Evolutionary conservation across 2,329 filamentous ascomycete genomes (phyloP).

Genomic region (Sarocladium oryzae): DNA sequence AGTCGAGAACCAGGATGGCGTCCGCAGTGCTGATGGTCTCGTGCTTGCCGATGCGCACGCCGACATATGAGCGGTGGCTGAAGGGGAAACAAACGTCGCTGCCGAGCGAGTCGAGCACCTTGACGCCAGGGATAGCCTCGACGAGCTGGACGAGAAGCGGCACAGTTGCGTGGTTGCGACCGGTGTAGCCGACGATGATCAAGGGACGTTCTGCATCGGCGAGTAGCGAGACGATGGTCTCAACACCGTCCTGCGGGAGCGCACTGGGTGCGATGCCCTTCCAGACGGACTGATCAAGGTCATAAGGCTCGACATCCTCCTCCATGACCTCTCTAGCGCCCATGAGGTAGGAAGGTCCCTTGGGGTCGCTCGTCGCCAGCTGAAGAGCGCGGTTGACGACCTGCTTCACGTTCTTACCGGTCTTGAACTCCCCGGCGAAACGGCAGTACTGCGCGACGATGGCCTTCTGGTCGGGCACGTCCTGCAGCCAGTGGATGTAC

Average conservation of each 20-base stretch:
- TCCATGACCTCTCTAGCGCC: constrained; percentile 75
- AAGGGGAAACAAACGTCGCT: constrained; percentile 72
- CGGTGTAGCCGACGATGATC: constrained; percentile 62
- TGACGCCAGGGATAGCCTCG: constrained; percentile 55
- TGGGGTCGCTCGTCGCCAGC: constrained; percentile 66
- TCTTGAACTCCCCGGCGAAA: constrained; percentile 71
- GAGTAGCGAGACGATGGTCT: constrained; percentile 50
- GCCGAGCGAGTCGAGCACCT: constrained; percentile 65
- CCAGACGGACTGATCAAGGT: constrained; percentile 28
- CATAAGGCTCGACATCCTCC: constrained; percentile 66
- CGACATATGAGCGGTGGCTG: constrained; percentile 55
- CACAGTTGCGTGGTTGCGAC: constrained; percentile 55
- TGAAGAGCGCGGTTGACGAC: constrained; percentile 74
- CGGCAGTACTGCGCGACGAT: constrained; percentile 76
- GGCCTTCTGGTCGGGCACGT: constrained; percentile 68
- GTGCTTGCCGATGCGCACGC: constrained; percentile 64
- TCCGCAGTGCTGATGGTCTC: constrained; percentile 67
- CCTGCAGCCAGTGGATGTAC: constrained; percentile 77
- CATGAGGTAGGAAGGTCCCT: constrained; percentile 68
- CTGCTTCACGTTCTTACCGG: constrained; percentile 75
- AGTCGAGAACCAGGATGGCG: constrained; percentile 73
- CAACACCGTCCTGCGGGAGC: constrained; percentile 36
- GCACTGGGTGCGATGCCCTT: constrained; percentile 29
- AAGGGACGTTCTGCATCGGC: constrained; percentile 56
- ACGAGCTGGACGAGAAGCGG: constrained; percentile 57